Base-by-base conservation (phyloP, 2,329 filamentous ascomycete species). In the Spiromastix sp. region DNA sequence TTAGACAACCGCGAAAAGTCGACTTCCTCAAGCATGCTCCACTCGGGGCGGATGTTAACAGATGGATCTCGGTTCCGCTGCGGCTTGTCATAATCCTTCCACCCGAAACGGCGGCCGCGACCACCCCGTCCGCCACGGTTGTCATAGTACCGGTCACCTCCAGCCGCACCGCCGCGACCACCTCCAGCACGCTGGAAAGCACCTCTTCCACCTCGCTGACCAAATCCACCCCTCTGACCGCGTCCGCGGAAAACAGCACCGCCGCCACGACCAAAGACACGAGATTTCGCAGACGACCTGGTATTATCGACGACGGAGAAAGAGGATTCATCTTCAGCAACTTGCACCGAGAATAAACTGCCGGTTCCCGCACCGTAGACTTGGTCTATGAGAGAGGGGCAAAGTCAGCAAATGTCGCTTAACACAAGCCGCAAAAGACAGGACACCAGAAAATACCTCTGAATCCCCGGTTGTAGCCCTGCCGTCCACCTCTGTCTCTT, bases 41-140 rank as follows among this genome's bases (percentile, higher is more conserved):
- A 98, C 60, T 95, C 87, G 15, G 87, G 77, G 66, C 93, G 93
- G 64, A 96, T 86, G 67, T 89, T 89, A 56, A 98, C 85, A 22
- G 86, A 94, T 8, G 89, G 83, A 67, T 98, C 91, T 42, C 91
- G 84, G 66, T 93, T 95, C 54, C 91, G 81, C 61, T 89, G 77
- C 42, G 91, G 91, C 78, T 96, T 96, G 70, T 98, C 91, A 59
- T 86, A 94, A 60, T 98, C 91, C 67, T 91, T 93, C 89, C 91
- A 96, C 58, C 91, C 91, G 55, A 95, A 95, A 49, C 91, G 79
- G 48, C 91, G 81, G 34, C 85, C 83, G 42, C 84, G 79, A 30
- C 78, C 77, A 51, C 79, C 78, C 36, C 79, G 72, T 35, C 73
- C 81, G 41, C 72, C 71, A 43, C 79, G 72, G 55, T 76, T 76